Percentiles rank a stretch among this genome's conserved stretches.
phyloP scores from a whole-genome alignment of 352 stramenopile species.

The Thalassiosira livingstoniorum region DNA sequence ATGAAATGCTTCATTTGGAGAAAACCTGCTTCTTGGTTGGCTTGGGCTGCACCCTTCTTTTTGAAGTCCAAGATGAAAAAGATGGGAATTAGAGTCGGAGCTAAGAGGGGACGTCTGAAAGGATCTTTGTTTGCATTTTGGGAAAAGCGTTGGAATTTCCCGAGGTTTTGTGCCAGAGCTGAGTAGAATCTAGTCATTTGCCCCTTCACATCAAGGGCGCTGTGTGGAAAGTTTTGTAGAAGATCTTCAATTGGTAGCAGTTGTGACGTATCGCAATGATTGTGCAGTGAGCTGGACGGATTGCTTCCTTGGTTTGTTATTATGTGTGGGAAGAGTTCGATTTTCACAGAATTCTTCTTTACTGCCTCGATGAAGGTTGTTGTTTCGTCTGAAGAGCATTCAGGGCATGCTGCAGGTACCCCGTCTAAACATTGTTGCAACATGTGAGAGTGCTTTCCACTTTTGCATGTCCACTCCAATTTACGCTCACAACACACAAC shows the following conservation, averaged over 20 bases:
- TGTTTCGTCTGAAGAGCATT: constrained; percentile 26
- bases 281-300: too few species aligned
- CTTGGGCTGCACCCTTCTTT: constrained; percentile 15
- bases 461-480: constrained; percentile 32
- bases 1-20: constrained; percentile 28
- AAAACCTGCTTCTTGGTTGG: constrained; percentile 19
- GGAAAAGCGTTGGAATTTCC: constrained; percentile 32
- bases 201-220: constrained; percentile 10
- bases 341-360: constrained; percentile 2
- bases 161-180: constrained; percentile 28
- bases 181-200: constrained; percentile 41
- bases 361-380: constrained; percentile 19
- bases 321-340: constrained; percentile 8
- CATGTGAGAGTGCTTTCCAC: constrained; percentile 23
- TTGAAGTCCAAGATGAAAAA: constrained; percentile 26
- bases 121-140: constrained; percentile 21
- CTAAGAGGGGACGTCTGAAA: constrained; percentile 29
- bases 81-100: constrained; percentile 25
- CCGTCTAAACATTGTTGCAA: constrained; percentile 27
- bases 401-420: constrained; percentile 19
- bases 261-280: not conserved
- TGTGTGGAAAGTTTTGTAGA: constrained; percentile 18
- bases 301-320: too few species aligned
- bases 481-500: constrained; percentile 24
- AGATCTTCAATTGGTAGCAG: constrained; percentile 16